Evolutionary conservation across 2,329 filamentous ascomycete genomes (phyloP).

Genomic region (Fusarium pseudocircinatum): DNA sequence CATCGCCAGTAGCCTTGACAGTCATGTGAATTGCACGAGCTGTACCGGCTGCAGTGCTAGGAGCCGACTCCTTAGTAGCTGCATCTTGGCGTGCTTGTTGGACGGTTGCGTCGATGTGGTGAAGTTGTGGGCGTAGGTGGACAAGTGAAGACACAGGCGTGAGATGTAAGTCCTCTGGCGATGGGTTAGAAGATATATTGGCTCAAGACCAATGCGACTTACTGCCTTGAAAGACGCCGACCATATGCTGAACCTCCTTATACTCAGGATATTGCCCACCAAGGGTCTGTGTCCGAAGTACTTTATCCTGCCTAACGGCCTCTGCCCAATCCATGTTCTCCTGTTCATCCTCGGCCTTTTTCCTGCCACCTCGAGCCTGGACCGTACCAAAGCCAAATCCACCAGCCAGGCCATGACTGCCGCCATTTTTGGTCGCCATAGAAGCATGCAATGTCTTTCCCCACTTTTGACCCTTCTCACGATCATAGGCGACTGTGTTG

Average conservation of each 20-base stretch:
- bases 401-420: slow-evolving; percentile 75
- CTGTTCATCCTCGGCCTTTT: slow-evolving; percentile 56
- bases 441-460: slow-evolving; percentile 77
- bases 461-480: slow-evolving; percentile 82
- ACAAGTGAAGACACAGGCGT: slow-evolving; percentile 85
- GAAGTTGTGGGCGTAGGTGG: slow-evolving; percentile 89
- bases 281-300: slow-evolving; percentile 83
- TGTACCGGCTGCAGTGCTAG: slow-evolving; percentile 54
- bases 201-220: slow-evolving; percentile 46
- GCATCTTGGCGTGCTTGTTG: slow-evolving; percentile 70
- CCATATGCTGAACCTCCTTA: slow-evolving; percentile 84
- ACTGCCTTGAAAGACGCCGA: slow-evolving; percentile 90
- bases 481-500: slow-evolving; percentile 79
- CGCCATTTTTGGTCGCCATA: slow-evolving; percentile 67
- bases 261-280: slow-evolving; percentile 80
- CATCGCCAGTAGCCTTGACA: slow-evolving; percentile 78
- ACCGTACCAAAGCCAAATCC: slow-evolving; percentile 72
- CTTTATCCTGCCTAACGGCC: slow-evolving; percentile 74
- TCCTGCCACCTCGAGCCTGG: slow-evolving; percentile 51
- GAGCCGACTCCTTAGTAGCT: slow-evolving; percentile 50
- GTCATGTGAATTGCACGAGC: slow-evolving; percentile 87
- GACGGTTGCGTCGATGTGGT: slow-evolving; percentile 86
- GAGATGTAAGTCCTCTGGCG: slow-evolving; percentile 81
- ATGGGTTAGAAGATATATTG: slow-evolving; percentile 25
- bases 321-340: slow-evolving; percentile 71